Conservation (phyloP, 768 basidiomycete species). For the Pisolithus tinctorius region DNA sequence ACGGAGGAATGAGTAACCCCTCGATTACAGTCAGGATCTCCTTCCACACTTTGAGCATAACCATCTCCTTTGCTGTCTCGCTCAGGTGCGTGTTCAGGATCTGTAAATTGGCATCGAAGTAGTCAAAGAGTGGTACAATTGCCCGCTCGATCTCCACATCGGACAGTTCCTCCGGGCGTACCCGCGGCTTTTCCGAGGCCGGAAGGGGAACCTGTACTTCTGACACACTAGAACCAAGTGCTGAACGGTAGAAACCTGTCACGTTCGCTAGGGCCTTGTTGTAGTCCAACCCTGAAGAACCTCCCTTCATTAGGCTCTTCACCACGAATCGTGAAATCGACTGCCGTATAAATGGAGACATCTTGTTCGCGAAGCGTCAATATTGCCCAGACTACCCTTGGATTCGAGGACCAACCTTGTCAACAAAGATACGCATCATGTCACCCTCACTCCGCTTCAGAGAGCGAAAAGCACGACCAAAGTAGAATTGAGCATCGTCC, state of each 20-base stretch:
- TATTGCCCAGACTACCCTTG: neutral
- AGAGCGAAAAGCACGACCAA: constrained; percentile 90
- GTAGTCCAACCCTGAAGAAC: constrained; percentile 59
- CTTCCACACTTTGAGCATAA: constrained; percentile 94
- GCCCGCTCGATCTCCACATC: constrained; percentile 94
- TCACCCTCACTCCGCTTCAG: constrained; percentile 90
- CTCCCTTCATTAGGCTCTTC: constrained; percentile 68
- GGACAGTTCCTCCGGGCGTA: constrained; percentile 73
- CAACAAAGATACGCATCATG: constrained; percentile 93
- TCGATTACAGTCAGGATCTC: constrained; percentile 86
- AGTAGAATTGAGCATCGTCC: constrained; percentile 96
- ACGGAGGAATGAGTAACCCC: constrained; percentile 81
- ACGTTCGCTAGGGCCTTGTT: constrained; percentile 84
- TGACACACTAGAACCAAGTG: constrained; percentile 53
- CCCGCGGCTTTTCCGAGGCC: constrained; percentile 65
- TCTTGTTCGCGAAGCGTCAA: constrained; percentile 40
- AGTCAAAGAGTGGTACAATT: constrained; percentile 88
- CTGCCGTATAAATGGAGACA: constrained; percentile 89
- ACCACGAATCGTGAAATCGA: constrained; percentile 72
- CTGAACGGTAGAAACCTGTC: constrained; percentile 76
- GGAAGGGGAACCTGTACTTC: constrained; percentile 80
- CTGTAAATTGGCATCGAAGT: constrained; percentile 89
- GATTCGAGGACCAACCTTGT: constrained; percentile 59
- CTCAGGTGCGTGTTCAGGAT: constrained; percentile 86
- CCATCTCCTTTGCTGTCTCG: constrained; percentile 79